phyloP scores from a whole-genome alignment of 768 basidiomycete genomes.

The Hemileccinum rubropunctum region DNA sequence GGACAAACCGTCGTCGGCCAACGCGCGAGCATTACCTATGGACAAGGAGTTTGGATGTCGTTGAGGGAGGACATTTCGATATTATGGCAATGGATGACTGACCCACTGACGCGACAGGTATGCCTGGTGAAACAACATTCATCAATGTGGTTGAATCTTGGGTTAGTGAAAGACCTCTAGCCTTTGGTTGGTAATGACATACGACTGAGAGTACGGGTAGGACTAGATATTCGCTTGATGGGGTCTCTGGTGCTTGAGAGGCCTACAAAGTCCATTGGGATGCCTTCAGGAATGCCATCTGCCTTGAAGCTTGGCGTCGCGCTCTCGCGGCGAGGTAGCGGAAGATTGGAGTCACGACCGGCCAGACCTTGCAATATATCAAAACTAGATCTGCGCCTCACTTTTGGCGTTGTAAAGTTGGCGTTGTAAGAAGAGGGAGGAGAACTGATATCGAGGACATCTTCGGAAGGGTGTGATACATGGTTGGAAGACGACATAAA shows the following conservation, averaged over 20 bases:
- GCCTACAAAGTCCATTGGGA: constrained; percentile 56
- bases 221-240: constrained; percentile 61
- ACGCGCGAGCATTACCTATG: constrained; percentile 77
- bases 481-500: constrained; percentile 40
- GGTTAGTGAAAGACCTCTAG: constrained; percentile 19
- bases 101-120: constrained; percentile 79
- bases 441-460: constrained; percentile 32
- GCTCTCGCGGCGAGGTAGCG: constrained; percentile 60
- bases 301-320: constrained; percentile 36
- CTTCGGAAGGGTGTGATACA: constrained; percentile 33
- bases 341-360: constrained; percentile 73
- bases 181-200: constrained; percentile 36
- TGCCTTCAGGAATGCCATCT: constrained; percentile 69
- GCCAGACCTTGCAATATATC: constrained; percentile 69
- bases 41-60: constrained; percentile 15
- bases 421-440: constrained; percentile 33
- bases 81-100: constrained; percentile 29
- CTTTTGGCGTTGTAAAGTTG: constrained; percentile 41
- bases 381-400: constrained; percentile 65
- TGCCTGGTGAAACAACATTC: constrained; percentile 46
- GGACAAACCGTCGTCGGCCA: constrained; percentile 69
- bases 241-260: constrained; percentile 36
- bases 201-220: constrained; percentile 79
- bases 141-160: constrained; percentile 21
- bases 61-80: constrained; percentile 15